Base-by-base conservation (phyloP, 306 rosid species). In the Gastrolobium bilobum region DNA sequence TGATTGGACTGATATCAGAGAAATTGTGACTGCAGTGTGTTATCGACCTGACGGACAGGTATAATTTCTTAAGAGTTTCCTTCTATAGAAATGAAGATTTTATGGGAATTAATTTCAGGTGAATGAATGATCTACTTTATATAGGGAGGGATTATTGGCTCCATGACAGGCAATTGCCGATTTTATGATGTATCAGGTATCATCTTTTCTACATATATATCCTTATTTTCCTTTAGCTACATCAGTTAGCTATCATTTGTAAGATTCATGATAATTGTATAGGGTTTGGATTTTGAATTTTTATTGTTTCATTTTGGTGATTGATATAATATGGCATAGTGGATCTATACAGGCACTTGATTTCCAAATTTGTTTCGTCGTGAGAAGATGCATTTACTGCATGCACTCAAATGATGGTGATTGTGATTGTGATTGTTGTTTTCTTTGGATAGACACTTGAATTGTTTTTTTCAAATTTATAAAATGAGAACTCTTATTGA, bases 141-240 rank as follows among this genome's bases (percentile, higher is more conserved):
- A 68, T 88, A 95, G 98, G 96, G 89, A 58, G 93, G 96, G 74
- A 83, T 96, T 40, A 89, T 93, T 77, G 99, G 99, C 81, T 89
- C 97, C 14, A 82, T 93, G 75, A 76, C 85, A 40, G 97, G 99
- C 62, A 84, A 76, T 86, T 96, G 98, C 65, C 90, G 87, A 77
- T 87, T 89, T 85, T 96, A 86, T 79, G 89, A 82, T 59, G 61
- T 89, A 82, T 90, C 91, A 87, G 99, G 99, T 96, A 86, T 63
- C 77, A 64, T 78, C 40, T 31, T 56, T 54, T 33, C 40, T 43
- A 70, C 79, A 42, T 44, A 35, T 4, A 2, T 44, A 35, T 20
- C 34, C 3, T 58, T 39, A 37, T 84, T 46, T 73, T 33, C 59
- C 67, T 51, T 75, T 66, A 52, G 77, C 53, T 80, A 57, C 53